Evolutionary conservation across 768 basidiomycete genomes (phyloP).

Genomic region (Saitozyma podzolica): DNA sequence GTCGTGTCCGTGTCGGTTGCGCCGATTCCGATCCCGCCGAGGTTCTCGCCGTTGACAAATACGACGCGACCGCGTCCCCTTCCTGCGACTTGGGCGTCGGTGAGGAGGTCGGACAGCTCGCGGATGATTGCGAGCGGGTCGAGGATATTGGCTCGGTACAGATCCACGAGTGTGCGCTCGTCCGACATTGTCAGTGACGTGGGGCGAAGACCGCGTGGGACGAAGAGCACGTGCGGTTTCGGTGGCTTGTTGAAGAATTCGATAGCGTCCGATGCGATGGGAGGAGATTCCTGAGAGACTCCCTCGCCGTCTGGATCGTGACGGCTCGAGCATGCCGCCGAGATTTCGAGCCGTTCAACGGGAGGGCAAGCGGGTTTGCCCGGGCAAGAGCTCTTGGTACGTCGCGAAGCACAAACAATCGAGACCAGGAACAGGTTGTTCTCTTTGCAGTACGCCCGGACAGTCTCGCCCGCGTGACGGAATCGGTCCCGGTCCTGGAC

Average conservation of each 20-base stretch:
- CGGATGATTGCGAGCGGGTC: conserved; percentile 37
- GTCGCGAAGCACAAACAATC: conserved; percentile 27
- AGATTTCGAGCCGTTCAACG: no score
- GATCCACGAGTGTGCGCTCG: conserved; percentile 22
- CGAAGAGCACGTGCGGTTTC: no score
- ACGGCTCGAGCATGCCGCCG: no score
- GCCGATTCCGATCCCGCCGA: not conserved
- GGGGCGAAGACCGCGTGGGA: not conserved
- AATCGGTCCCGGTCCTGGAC: conserved; percentile 15
- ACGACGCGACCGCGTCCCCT: conserved; percentile 25
- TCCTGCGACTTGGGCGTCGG: not conserved
- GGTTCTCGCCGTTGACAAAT: conserved; percentile 25
- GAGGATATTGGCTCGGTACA: conserved; percentile 38
- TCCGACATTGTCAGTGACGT: conserved; percentile 15
- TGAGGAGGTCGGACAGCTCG: conserved; percentile 32
- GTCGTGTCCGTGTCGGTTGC: not conserved
- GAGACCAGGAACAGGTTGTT: conserved; percentile 27
- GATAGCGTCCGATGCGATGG: no score
- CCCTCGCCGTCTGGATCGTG: no score
- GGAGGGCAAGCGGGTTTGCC: no score
- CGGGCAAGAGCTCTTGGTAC: no score
- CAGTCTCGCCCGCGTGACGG: conserved; percentile 40
- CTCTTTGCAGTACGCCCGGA: conserved; percentile 36
- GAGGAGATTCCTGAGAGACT: no score
- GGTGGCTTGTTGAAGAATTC: no score